Conservation (phyloP, 2,329 filamentous ascomycete genomes). For the Cladophialophora bantiana region DNA sequence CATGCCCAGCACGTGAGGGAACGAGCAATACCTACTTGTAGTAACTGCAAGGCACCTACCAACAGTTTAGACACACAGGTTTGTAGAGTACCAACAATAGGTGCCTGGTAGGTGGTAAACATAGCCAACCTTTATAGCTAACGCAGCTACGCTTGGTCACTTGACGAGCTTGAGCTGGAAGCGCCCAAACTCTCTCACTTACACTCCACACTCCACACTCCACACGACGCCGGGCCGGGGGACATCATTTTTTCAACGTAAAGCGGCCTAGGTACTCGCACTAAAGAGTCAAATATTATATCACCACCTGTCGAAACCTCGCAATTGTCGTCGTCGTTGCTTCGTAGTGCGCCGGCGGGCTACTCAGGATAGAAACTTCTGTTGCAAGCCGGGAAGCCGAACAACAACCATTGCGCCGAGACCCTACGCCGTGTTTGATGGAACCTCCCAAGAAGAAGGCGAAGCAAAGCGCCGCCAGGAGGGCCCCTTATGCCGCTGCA, state of each 20-base stretch:
- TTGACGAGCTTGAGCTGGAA: not conserved
- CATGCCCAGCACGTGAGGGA: too few species aligned
- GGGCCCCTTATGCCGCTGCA: conserved; percentile 21
- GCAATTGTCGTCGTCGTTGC: not conserved
- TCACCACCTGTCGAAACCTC: not conserved
- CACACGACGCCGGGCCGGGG: too few species aligned
- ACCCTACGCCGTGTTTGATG: not conserved
- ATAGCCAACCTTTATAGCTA: too few species aligned
- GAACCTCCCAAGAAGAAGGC: conserved; percentile 21
- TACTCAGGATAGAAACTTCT: not conserved
- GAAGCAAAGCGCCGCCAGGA: not conserved
- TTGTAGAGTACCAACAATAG: too few species aligned
- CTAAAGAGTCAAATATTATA: not conserved
- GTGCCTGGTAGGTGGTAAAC: too few species aligned
- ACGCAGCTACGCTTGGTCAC: too few species aligned
- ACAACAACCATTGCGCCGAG: too few species aligned
- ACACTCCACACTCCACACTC: not conserved
- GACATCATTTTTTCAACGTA: too few species aligned
- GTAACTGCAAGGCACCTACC: too few species aligned
- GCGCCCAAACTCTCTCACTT: not conserved
- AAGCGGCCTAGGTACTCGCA: not conserved
- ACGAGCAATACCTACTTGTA: too few species aligned
- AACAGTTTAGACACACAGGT: too few species aligned
- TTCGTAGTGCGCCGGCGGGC: not conserved
- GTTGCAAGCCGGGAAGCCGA: not conserved